Evolutionary conservation across 1,139 yeast species (phyloP).

Genomic region (Saccharomyces uvarum): DNA sequence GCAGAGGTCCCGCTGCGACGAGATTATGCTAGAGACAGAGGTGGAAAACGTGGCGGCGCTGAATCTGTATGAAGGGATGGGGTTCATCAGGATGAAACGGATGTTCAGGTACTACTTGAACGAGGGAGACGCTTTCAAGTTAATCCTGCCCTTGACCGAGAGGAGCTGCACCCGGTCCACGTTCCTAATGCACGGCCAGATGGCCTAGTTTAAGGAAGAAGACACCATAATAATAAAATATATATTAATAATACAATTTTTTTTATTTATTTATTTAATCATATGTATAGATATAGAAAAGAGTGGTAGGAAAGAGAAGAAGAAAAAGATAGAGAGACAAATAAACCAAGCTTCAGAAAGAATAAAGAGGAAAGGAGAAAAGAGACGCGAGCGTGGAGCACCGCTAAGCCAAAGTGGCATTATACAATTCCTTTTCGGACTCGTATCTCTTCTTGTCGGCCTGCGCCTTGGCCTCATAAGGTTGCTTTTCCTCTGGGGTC

Average conservation of each 20-base stretch:
- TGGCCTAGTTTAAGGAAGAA: not conserved
- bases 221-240: not conserved
- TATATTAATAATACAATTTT: not conserved
- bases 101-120: slow-evolving; percentile 80
- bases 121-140: slow-evolving; percentile 85
- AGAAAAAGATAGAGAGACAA: not conserved
- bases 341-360: not conserved
- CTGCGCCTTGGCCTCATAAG: slow-evolving; percentile 88
- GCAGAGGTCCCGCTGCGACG: slow-evolving; percentile 63
- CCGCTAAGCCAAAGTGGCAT: slow-evolving; percentile 35
- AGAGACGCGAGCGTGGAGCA: not conserved
- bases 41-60: slow-evolving; percentile 75
- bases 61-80: slow-evolving; percentile 72
- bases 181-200: slow-evolving; percentile 23
- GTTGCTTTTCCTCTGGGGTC: slow-evolving; percentile 69
- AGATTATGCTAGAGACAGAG: slow-evolving; percentile 85
- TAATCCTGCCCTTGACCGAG: slow-evolving; percentile 59
- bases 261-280: not conserved
- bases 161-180: slow-evolving; percentile 41
- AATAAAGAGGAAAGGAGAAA: not conserved
- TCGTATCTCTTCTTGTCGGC: slow-evolving; percentile 97
- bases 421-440: slow-evolving; percentile 87
- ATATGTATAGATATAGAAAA: not conserved
- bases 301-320: not conserved
- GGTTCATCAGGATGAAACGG: slow-evolving; percentile 75